These are phyloP conservation scores for Tolypocladium pustulatum DNA, from an alignment of 2,329 filamentous ascomycete genomes.

Conservation along the genomic window DNA sequence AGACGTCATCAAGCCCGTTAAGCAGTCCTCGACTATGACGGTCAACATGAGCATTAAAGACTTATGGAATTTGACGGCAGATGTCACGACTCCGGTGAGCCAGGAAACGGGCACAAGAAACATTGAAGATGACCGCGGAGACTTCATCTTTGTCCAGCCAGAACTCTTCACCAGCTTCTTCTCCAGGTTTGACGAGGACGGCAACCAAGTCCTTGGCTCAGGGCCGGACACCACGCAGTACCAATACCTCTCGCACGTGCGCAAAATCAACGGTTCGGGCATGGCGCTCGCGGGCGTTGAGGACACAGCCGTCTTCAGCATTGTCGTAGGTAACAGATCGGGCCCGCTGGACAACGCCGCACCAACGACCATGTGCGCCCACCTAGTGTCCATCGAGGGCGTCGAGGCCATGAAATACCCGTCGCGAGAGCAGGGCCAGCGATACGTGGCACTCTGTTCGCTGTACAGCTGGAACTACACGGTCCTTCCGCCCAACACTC, in stretches of 20 bases:
- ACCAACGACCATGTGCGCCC: conserved; percentile 18
- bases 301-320: conserved; percentile 19
- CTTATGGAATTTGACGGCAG: neutral
- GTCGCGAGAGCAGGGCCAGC: neutral
- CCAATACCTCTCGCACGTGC: conserved; percentile 26
- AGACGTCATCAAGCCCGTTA: conserved; percentile 2
- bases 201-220: neutral
- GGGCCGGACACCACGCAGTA: conserved; percentile 12
- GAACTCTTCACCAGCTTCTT: conserved; percentile 17
- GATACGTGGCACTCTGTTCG: conserved; percentile 21
- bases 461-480: conserved; percentile 31
- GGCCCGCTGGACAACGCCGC: conserved; percentile 16
- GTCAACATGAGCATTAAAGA: conserved; percentile 8
- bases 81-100: conserved; percentile 2
- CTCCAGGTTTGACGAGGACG: conserved; percentile 1
- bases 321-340: conserved; percentile 23
- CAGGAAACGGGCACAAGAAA: neutral
- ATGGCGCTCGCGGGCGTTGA: conserved; percentile 24
- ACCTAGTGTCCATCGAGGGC: conserved; percentile 27
- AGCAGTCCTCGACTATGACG: conserved; percentile 3
- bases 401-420: conserved; percentile 16
- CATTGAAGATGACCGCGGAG: conserved; percentile 2
- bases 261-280: conserved; percentile 25
- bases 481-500: conserved; percentile 16
- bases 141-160: conserved; percentile 19